Base-by-base conservation (phyloP, 768 basidiomycete genomes). In the Mycena rebaudengoi region DNA sequence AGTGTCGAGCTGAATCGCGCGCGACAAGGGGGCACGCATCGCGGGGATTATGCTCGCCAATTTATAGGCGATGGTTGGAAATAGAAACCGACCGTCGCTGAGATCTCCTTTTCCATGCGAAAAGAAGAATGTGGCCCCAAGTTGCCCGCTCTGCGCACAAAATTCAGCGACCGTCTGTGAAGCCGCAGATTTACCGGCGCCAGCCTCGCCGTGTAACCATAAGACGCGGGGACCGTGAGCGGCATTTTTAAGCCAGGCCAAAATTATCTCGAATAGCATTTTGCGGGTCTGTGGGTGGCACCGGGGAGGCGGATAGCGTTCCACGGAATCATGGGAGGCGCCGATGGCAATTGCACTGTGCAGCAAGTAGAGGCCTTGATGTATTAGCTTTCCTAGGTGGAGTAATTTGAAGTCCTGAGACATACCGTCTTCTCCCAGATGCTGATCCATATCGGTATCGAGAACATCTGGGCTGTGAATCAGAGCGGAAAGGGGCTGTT, bases 1-100 rank as follows among this genome's bases (percentile, higher is more conserved):
- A n/a, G 59, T 62, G 33, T 76, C 70, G 7, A 35, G 45, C 21
- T 76, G 71, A 12, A 76, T 58, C 0, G 72, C 75, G 1, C 60
- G 46, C 4, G 69, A 55, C 18, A 76, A 48, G 2, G 72, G 69
- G 7, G 66, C 65, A 7, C 70, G 68, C 16, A 74, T 54, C 6
- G 55, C 69, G 1, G 75, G 73, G 1, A 74, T 23, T 7, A 55
- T 58, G 12, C 44, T 35, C 10, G 73, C 65, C 1, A 70, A 59
- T 30, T 70, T 62, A 35, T 69, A 66, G 2, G 69, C 65, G 13
- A 70, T 44, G 6, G 68, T 69, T 7, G 65, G 65, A 41, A 70
- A 58, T 5, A 70, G 41, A 2, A 45, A 43, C 7, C 50, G 18
- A 5, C 60, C 63, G 30, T 66, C 41, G 46, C 61, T 65, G 50